phyloP scores from a whole-genome alignment of 1,139 yeast species.

The Hansenula lynferdii region DNA sequence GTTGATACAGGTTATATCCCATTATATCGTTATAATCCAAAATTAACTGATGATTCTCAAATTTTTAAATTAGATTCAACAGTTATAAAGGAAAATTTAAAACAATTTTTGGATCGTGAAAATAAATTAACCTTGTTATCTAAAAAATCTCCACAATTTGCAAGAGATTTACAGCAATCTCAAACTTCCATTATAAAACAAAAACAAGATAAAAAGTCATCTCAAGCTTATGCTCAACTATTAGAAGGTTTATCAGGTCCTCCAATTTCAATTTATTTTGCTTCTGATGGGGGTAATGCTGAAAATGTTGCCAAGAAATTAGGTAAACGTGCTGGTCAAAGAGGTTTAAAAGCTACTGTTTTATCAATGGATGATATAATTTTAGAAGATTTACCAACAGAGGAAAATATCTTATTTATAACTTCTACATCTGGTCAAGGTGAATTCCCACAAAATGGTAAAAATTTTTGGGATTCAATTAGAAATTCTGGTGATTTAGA shows the following conservation, averaged over 20 bases:
- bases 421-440: constrained; percentile 97
- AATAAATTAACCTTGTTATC: constrained; percentile 79
- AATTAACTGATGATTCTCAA: constrained; percentile 40
- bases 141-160: constrained; percentile 65
- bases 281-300: constrained; percentile 96
- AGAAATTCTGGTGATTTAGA: constrained; percentile 70
- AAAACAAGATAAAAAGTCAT: constrained; percentile 65
- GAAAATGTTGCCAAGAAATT: constrained; percentile 78
- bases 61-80: constrained; percentile 81
- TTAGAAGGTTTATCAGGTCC: constrained; percentile 91
- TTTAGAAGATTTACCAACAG: constrained; percentile 74
- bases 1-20: constrained; percentile 98
- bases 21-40: constrained; percentile 79
- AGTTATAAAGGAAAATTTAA: constrained; percentile 68
- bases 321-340: constrained; percentile 76
- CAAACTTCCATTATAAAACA: constrained; percentile 57
- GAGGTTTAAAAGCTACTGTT: constrained; percentile 78
- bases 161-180: constrained; percentile 64
- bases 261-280: constrained; percentile 83
- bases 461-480: constrained; percentile 81
- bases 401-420: constrained; percentile 76
- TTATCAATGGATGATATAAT: constrained; percentile 83
- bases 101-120: constrained; percentile 82
- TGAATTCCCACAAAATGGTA: constrained; percentile 95
- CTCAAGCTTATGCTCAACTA: constrained; percentile 69